Evolutionary conservation across 352 stramenopile species (phyloP).

Genomic region (Globisporangium barbulae): DNA sequence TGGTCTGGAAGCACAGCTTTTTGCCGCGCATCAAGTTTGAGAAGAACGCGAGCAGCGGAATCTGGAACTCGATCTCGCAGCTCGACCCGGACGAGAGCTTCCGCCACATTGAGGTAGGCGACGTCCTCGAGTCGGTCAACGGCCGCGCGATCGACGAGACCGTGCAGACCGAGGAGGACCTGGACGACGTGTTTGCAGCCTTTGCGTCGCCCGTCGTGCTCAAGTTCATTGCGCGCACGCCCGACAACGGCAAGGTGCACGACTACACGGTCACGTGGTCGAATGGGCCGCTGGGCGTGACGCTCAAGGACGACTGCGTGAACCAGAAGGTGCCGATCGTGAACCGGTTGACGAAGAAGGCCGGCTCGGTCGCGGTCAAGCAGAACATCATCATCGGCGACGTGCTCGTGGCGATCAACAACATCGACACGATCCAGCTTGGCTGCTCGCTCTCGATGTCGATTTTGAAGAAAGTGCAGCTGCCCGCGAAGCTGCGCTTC

Average conservation of each 20-base stretch:
- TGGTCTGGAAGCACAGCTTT: constrained; percentile 89
- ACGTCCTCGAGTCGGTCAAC: constrained; percentile 77
- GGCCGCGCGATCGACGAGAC: constrained; percentile 61
- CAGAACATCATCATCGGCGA: constrained; percentile 88
- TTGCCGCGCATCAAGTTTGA: constrained; percentile 64
- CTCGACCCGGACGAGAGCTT: constrained; percentile 82
- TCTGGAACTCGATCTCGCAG: constrained; percentile 68
- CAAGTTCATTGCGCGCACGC: constrained; percentile 69
- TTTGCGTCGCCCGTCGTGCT: constrained; percentile 78
- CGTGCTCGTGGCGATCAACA: constrained; percentile 86
- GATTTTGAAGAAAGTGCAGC: constrained; percentile 86
- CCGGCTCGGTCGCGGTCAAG: constrained; percentile 81
- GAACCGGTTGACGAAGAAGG: constrained; percentile 84
- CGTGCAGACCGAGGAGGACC: constrained; percentile 56
- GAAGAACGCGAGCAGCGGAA: constrained; percentile 32
- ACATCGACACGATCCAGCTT: constrained; percentile 87
- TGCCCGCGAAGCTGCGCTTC: constrained; percentile 82
- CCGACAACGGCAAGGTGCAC: constrained; percentile 64
- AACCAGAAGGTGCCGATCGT: constrained; percentile 87
- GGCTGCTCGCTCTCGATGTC: constrained; percentile 87
- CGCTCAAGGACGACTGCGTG: constrained; percentile 80
- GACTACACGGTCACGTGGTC: constrained; percentile 87
- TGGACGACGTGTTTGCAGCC: constrained; percentile 71
- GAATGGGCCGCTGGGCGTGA: constrained; percentile 82
- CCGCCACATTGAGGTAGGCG: constrained; percentile 61